Evolutionary conservation across 768 basidiomycete species (phyloP).

Genomic region (Panaeolus papilionaceus): DNA sequence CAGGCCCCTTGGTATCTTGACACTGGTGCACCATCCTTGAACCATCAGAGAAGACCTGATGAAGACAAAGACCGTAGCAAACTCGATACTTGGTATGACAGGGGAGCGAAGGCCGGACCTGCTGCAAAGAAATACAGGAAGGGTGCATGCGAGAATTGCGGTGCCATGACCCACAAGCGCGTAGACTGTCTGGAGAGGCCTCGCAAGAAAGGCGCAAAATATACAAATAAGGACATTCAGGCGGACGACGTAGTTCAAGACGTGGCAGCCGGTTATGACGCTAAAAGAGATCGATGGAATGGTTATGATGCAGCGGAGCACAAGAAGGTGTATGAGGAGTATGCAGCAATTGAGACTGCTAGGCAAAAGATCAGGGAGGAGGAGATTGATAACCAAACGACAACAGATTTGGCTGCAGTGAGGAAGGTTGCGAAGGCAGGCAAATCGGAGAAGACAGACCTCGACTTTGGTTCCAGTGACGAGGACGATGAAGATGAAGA

Average conservation of each 20-base stretch:
- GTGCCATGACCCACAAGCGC: constrained; percentile 92
- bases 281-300: constrained; percentile 98
- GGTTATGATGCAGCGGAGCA: constrained; percentile 94
- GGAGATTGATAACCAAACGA: constrained; percentile 97
- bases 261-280: constrained; percentile 79
- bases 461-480: constrained; percentile 95
- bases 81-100: constrained; percentile 91
- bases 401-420: constrained; percentile 88
- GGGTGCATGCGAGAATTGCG: constrained; percentile 99
- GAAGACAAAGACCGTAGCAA: constrained; percentile 64
- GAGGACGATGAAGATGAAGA: constrained; percentile 97
- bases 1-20: constrained; percentile 99
- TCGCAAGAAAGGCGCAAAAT: constrained; percentile 95
- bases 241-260: constrained; percentile 92
- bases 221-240: constrained; percentile 86
- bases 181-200: constrained; percentile 96
- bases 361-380: constrained; percentile 92
- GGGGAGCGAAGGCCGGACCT: constrained; percentile 83
- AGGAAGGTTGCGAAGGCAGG: constrained; percentile 95
- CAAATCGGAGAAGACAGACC: constrained; percentile 70
- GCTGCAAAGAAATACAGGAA: constrained; percentile 97
- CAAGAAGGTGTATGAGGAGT: constrained; percentile 89
- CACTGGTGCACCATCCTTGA: constrained; percentile 90
- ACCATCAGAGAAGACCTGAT: constrained; percentile 88
- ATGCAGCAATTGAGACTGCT: constrained; percentile 90